Evolutionary conservation across 345 rosid genomes (phyloP).

Genomic region (Gossypium mustelinum): DNA sequence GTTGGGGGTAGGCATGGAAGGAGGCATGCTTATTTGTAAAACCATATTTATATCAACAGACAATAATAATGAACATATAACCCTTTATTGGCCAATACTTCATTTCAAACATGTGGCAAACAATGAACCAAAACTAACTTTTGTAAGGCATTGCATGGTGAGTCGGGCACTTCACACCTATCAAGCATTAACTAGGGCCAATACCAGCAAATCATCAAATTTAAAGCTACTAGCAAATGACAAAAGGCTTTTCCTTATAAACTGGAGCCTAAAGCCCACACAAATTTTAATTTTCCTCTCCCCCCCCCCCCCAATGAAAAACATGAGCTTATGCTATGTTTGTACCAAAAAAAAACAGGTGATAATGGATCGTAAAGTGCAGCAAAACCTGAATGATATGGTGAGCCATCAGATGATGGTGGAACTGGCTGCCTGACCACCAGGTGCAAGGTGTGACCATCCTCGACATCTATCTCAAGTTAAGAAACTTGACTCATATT

Average conservation of each 20-base stretch:
- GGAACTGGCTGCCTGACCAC: slow-evolving; percentile 70
- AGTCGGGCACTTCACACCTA: background rate
- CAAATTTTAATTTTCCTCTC: too few species aligned
- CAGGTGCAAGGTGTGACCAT: slow-evolving; percentile 78
- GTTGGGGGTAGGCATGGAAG: too few species aligned
- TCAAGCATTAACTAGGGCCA: slow-evolving; percentile 2
- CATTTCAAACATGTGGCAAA: background rate
- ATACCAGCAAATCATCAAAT: background rate
- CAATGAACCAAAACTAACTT: background rate
- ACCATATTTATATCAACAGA: background rate
- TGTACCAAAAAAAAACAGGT: background rate
- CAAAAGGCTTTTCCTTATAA: background rate
- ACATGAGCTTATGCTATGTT: background rate
- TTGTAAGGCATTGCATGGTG: background rate
- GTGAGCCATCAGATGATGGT: slow-evolving; percentile 40
- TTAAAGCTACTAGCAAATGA: background rate
- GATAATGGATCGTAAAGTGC: background rate
- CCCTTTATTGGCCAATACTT: background rate
- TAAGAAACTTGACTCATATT: slow-evolving; percentile 23
- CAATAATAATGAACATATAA: background rate
- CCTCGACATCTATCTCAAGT: slow-evolving; percentile 66
- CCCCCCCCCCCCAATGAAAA: background rate
- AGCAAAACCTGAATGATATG: slow-evolving; percentile 47
- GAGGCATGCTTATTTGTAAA: background rate
- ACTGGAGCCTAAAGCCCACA: background rate